Evolutionary conservation across 2,329 filamentous ascomycete species (phyloP).

Genomic region (Nannizziopsis arthrosporioides): DNA sequence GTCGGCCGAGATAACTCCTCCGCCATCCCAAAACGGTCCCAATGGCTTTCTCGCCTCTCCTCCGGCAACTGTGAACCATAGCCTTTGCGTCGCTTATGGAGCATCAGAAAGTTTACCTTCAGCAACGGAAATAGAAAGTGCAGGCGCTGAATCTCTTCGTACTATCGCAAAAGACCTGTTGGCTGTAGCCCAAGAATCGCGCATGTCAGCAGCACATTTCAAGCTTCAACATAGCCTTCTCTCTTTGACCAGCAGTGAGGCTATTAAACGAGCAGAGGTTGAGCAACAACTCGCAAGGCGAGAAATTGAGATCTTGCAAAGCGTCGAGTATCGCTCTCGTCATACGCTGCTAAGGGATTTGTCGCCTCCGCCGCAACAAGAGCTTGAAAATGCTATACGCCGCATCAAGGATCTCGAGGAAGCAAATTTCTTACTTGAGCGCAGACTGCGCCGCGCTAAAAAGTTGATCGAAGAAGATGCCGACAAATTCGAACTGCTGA

Average conservation of each 20-base stretch:
- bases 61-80: constrained; percentile 36
- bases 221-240: constrained; percentile 82
- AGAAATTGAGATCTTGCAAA: constrained; percentile 73
- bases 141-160: constrained; percentile 42
- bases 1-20: constrained; percentile 48
- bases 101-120: constrained; percentile 37
- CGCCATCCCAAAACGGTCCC: constrained; percentile 39
- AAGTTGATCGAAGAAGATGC: constrained; percentile 67
- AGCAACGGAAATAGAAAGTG: constrained; percentile 41
- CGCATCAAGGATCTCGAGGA: constrained; percentile 55
- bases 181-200: constrained; percentile 49
- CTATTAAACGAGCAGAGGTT: constrained; percentile 74
- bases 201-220: constrained; percentile 79
- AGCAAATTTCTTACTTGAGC: constrained; percentile 53
- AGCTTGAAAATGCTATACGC: constrained; percentile 50
- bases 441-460: constrained; percentile 60
- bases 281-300: constrained; percentile 85
- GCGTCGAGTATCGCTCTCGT: constrained; percentile 58
- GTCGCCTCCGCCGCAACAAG: constrained; percentile 27
- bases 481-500: constrained; percentile 56
- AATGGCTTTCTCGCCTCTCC: constrained; percentile 34
- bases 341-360: constrained; percentile 40
- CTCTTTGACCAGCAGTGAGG: constrained; percentile 70
- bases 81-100: constrained; percentile 32
- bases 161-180: constrained; percentile 45